Base-by-base conservation (phyloP, 2,329 filamentous ascomycete genomes). In the Fusarium multiceps region DNA sequence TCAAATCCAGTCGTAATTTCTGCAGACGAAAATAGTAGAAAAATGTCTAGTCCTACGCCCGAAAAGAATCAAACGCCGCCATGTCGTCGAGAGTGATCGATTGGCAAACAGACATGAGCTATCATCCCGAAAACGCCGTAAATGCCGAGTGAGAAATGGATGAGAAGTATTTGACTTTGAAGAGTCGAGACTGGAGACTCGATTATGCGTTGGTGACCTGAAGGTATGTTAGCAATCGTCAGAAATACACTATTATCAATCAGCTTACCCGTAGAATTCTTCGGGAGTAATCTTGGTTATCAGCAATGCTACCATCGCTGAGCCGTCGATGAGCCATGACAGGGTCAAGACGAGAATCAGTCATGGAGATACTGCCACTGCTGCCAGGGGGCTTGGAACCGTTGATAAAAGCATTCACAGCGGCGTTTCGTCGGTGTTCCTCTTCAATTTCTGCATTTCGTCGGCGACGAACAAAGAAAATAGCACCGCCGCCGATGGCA, bases 221-320 rank as follows among this genome's bases (percentile, higher is more conserved):
- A 9, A 14, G 5, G 23, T 20, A 6, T 41, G 67, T 75, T 69
- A 78, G 69, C 46, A 50, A 12, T 30, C 16, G 14, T 46, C 20
- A 20, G 21, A 4, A 47, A 23, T 30, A 27, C 2, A 21, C 10
- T 8, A 27, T 3, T 13, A 10, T 6, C 2, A 2, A 12, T 50
- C n/a, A 60, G 83, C 88, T 72, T 87, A 97, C 95, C 89, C 97
- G 93, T 78, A 98, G 88, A 81, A 98, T 98, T 82, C 93, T 92
- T 82, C 95, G 90, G 68, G 95, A 98, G 83, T 97, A 98, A 80
- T 98, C 95, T 82, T 97, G 90, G 82, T 98, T 97, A 80, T 98
- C 95, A 55, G 94, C 95, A 80, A 98, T 98, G 81, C 94, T 98
- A 73, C 95, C 95, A 76, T 96, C 93, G 82, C 95, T 98, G 83